phyloP scores from a whole-genome alignment of 2,329 filamentous ascomycete genomes.

The Albifimbria verrucaria region DNA sequence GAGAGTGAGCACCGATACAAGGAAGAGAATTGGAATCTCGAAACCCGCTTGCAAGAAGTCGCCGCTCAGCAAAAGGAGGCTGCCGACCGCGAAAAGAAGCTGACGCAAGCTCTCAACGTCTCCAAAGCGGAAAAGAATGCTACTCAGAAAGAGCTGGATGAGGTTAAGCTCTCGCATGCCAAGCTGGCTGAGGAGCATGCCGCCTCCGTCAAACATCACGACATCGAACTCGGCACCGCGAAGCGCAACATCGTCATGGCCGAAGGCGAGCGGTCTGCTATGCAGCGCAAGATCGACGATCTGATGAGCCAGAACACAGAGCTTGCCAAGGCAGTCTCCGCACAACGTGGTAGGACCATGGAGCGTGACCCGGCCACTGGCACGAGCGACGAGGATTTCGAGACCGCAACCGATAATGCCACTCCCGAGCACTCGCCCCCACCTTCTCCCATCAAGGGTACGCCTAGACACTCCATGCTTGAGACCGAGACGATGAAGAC shows the following conservation, averaged over 20 bases:
- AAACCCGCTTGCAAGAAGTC: conserved; percentile 86
- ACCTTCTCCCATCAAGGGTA: conserved; percentile 84
- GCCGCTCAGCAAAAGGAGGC: conserved; percentile 71
- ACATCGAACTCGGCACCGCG: conserved; percentile 80
- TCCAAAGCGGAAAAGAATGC: conserved; percentile 72
- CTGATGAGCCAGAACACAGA: conserved; percentile 87
- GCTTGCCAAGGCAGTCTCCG: conserved; percentile 77
- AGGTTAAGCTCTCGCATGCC: conserved; percentile 75
- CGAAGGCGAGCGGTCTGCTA: conserved; percentile 72
- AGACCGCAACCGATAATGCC: conserved; percentile 62
- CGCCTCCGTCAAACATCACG: conserved; percentile 74
- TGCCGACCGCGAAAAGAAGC: conserved; percentile 76
- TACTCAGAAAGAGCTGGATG: conserved; percentile 84
- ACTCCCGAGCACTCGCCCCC: conserved; percentile 91
- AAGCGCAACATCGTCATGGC: conserved; percentile 75
- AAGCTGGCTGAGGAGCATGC: conserved; percentile 80
- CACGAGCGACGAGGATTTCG: conserved; percentile 59
- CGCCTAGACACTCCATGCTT: conserved; percentile 85
- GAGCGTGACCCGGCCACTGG: conserved; percentile 62
- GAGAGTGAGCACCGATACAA: conserved; percentile 96
- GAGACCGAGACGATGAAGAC: conserved; percentile 95
- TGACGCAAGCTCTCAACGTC: conserved; percentile 68
- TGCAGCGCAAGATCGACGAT: conserved; percentile 86
- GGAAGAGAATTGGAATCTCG: conserved; percentile 97
- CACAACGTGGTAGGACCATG: conserved; percentile 63